Evolutionary conservation across 768 basidiomycete genomes (phyloP), one percentile per base, ranked within the genome.

Genomic region (Chlorophyllum brunneum): DNA sequence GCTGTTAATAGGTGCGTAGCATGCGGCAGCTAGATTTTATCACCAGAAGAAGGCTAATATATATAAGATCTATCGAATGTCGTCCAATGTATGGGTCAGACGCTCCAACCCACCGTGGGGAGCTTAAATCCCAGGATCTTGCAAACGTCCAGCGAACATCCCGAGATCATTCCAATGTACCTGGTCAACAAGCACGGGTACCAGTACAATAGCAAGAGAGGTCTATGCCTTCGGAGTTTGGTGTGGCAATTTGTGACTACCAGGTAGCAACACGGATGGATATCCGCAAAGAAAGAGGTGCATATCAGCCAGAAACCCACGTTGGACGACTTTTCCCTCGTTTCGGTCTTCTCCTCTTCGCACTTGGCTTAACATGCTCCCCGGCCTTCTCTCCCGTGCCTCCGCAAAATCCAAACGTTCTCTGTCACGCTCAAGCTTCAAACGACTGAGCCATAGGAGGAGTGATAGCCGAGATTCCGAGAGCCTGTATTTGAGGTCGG

Each of bases 341-440:
- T 92, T 56, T 77, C 92, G 4, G 91, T 88, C 40, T 95, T 95
- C 77, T 95, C 74, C 80, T 95, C 55, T 95, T 95, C 73, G 79
- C 90, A 46, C 63, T 95, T 54, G 93, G 92, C 16, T 95, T 48
- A 92, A 95, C 72, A 83, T 92, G 59, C 66, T 92, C 54, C 74
- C 83, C 56, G 87, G 87, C 36, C 78, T 89, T 58, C 77, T 86
- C 64, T 88, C 83, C 76, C 81, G 83, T 50, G 74, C 77, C 58
- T 73, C 72, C 2, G 82, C 80, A 51, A 86, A 83, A 58, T 54
- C 67, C 16, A 82, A 81, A 58, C 80, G 86, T n/a, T n/a, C 16
- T 83, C 81, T 52, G 68, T 90, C 59, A 81, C 71, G 18, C 23
- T 55, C 54, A 27, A 58, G 54, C 41, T 55, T 51, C 36, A 39